Base-by-base conservation (phyloP, 331 rosid species). In the Arachis monticola region DNA sequence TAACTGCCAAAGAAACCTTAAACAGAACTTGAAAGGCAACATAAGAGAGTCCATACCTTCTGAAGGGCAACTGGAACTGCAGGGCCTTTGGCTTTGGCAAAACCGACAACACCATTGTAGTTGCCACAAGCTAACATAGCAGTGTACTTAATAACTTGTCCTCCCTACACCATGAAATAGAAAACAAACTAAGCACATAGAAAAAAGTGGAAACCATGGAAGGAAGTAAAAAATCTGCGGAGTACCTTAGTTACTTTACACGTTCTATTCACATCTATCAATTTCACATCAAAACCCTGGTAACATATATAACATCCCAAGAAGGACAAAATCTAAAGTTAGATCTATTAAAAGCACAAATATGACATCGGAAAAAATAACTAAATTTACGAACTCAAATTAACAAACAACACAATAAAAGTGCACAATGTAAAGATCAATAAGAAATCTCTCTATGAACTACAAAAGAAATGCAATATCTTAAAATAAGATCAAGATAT, bases 81-180 rank as follows among this genome's bases (percentile, higher is more conserved):
- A 58, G 98, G 97, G 77, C 96, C 97, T 83, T 91, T 94, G 73
- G 96, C 98, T 87, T 87, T 94, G 13, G 98, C 96, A 78, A 83
- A 94, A 80, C 96, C 95, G 56, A 91, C 79, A 86, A 90, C 87
- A 46, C 98, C 98, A 4, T 90, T 87, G 82, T 88, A 94, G 83
- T 94, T 94, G 77, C 98, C 98, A 83, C 97, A 94, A 61, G 94
- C 97, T 76, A 94, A 52, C 77, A 94, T 85, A 63, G 96, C 98
- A 79, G 90, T 68, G 83, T 85, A 94, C 83, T 91, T 91, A 32
- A 85, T 73, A 77, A 94, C 91, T 87, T 90, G 96, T 51, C 98
- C 98, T 40, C 97, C 98, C 97, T 94, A 74, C 63, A 59, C 46
- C 48, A 72, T 52, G 53, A 35, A 55, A 82, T 41, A 38, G 74